phyloP scores from a whole-genome alignment of 2,329 filamentous ascomycete species.

The Penicillium hordei region DNA sequence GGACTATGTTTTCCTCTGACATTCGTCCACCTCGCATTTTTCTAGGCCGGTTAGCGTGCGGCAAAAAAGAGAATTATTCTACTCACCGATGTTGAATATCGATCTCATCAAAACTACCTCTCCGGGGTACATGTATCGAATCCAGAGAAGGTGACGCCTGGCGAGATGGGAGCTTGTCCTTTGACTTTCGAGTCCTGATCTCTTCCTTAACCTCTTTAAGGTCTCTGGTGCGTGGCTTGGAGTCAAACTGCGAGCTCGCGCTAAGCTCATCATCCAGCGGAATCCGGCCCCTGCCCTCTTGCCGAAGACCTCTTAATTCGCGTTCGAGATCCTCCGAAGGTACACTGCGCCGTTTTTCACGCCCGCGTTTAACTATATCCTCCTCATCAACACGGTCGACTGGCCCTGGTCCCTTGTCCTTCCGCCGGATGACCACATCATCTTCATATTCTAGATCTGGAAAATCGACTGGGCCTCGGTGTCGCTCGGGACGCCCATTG shows the following conservation, averaged over 20 bases:
- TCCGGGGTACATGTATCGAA: slow-evolving; percentile 66
- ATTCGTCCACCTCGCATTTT: slow-evolving; percentile 27
- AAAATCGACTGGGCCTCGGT: neutral
- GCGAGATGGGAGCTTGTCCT: slow-evolving; percentile 36
- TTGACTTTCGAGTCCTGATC: slow-evolving; percentile 21
- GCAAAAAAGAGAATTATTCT: neutral
- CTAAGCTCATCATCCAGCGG: neutral
- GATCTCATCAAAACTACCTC: slow-evolving; percentile 52
- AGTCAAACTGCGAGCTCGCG: neutral
- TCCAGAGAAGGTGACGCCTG: slow-evolving; percentile 55
- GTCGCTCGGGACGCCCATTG: neutral
- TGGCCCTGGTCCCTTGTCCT: neutral
- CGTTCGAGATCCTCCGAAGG: neutral
- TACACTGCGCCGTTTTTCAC: slow-evolving; percentile 2
- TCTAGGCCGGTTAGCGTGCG: neutral
- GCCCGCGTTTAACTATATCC: neutral
- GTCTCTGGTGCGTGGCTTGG: slow-evolving; percentile 2
- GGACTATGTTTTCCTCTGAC: slow-evolving; percentile 28
- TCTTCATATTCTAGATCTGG: slow-evolving; percentile 1
- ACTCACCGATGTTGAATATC: slow-evolving; percentile 56
- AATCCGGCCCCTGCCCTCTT: neutral
- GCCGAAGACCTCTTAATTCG: slow-evolving; percentile 6
- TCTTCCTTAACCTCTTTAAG: slow-evolving; percentile 14
- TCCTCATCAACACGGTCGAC: neutral
- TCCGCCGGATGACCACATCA: neutral